These are phyloP conservation scores for Dipodascus albidus DNA, from an alignment of 805 yeast genomes.

Conservation along the genomic window DNA sequence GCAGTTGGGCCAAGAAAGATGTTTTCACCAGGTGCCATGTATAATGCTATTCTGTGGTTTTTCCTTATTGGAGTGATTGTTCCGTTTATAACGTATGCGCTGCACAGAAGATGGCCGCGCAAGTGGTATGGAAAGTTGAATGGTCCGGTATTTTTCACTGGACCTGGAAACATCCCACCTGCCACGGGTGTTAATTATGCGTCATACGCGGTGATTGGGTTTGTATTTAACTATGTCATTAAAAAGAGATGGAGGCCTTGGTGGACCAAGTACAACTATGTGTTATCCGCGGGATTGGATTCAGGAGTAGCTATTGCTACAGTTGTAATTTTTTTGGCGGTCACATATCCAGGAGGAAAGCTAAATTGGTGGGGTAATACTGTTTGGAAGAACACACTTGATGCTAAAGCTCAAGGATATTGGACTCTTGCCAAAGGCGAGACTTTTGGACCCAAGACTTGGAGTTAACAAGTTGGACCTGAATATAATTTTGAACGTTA, in stretches of 20 bases:
- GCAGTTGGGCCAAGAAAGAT: slow-evolving; percentile 36
- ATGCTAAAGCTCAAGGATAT: background rate
- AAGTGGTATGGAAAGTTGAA: background rate
- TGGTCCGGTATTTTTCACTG: slow-evolving; percentile 35
- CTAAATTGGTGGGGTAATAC: slow-evolving; percentile 47
- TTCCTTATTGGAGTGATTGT: background rate
- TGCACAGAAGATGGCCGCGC: background rate
- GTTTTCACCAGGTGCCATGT: background rate
- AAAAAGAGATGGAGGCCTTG: slow-evolving; percentile 31
- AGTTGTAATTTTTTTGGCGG: slow-evolving; percentile 38
- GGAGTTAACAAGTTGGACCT: background rate
- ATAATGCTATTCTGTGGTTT: slow-evolving; percentile 1
- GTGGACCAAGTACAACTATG: slow-evolving; percentile 59
- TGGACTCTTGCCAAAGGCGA: background rate
- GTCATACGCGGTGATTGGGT: slow-evolving; percentile 39
- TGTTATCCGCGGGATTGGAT: slow-evolving; percentile 49
- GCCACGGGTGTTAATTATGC: slow-evolving; percentile 53
- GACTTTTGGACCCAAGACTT: background rate
- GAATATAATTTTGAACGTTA: background rate
- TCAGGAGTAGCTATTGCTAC: slow-evolving; percentile 52
- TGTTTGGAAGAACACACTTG: background rate
- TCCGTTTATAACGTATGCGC: background rate
- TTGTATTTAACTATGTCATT: slow-evolving; percentile 38
- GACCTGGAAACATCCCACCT: slow-evolving; percentile 51
- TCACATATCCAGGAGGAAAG: slow-evolving; percentile 30